Conservation (phyloP, 257 asterid genomes). For the Misopates orontium region DNA sequence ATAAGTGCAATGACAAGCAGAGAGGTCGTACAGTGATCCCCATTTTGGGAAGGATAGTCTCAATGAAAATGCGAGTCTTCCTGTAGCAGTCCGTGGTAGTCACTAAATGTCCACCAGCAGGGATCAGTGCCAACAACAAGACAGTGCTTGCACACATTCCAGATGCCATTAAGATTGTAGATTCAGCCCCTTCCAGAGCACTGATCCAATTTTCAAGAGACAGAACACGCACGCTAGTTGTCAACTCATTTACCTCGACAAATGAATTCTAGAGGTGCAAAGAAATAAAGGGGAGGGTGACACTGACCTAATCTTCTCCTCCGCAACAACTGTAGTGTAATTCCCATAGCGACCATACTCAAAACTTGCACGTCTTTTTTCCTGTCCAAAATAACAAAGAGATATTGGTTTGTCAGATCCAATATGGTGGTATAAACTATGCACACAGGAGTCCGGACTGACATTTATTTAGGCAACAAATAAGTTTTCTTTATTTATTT, state of each 20-base stretch:
- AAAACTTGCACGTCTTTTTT: conserved; percentile 72
- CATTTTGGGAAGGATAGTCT: conserved; percentile 83
- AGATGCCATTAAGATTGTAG: conserved; percentile 81
- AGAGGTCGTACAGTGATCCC: conserved; percentile 71
- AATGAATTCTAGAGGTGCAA: conserved; percentile 6
- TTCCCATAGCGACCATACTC: conserved; percentile 96
- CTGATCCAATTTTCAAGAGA: conserved; percentile 43
- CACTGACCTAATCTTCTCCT: conserved; percentile 81
- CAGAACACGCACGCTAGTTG: conserved; percentile 15
- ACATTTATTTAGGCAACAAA: neutral
- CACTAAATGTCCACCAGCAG: conserved; percentile 93
- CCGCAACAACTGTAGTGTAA: conserved; percentile 77
- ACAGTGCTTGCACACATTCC: conserved; percentile 93
- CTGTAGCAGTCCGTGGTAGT: conserved; percentile 94
- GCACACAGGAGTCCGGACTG: neutral
- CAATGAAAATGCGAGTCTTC: conserved; percentile 83
- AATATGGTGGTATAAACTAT: conserved; percentile 5
- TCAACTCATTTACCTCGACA: conserved; percentile 16
- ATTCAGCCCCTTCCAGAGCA: conserved; percentile 95
- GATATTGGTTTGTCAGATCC: conserved; percentile 5
- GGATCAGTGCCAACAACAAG: conserved; percentile 80
- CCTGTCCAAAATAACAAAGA: conserved; percentile 48
- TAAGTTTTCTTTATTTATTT: neutral
- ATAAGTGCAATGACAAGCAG: conserved; percentile 24
- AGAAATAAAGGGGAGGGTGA: neutral